Base-by-base conservation (phyloP, 148 eudicot species). In the Vaccinium corymbosum region DNA sequence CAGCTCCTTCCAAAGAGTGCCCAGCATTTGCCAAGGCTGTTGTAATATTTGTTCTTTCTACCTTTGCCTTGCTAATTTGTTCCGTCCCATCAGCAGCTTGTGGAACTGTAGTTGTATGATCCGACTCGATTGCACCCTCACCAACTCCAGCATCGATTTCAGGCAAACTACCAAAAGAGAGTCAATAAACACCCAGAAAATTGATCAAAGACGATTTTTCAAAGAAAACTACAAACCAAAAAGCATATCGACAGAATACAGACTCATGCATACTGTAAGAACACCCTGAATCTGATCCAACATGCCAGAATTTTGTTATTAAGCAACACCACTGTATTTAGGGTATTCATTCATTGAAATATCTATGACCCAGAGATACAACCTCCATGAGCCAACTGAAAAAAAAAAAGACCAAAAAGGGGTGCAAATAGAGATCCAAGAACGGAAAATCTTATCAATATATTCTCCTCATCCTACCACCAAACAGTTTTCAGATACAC, bases 1-100 rank as follows among this genome's bases (percentile, higher is more conserved):
- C 91, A 89, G 94, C 90, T 91, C 89, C 98, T 68, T 92, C 93
- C 85, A 97, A 88, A 85, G 94, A 89, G 78, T 92, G 89, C 20
- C 99, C 99, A 70, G 98, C 97, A 80, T 85, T 92, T 80, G 95
- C 93, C 82, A 97, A 90, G 76, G 93, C 92, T 52, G 90, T 85
- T 78, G 92, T 89, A 80, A 97, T 90, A 48, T 88, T 88, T 83
- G 86, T 87, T 82, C 87, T 90, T 79, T 46, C 7, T 68, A 51
- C 88, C 56, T 76, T 85, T 57, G 91, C 85, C 83, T 72, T 83
- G 80, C 77, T 89, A 83, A 62, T 82, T 59, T 88, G 83, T 86
- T 88, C 92, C 50, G 81, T 77, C 81, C 82, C 91, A 78, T 66
- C 89, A 80, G 89, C 84, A 49, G 80, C 82, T 49, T 87, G 82